Conservation (phyloP, 306 rosid species). For the Mimosa bimucronata region DNA sequence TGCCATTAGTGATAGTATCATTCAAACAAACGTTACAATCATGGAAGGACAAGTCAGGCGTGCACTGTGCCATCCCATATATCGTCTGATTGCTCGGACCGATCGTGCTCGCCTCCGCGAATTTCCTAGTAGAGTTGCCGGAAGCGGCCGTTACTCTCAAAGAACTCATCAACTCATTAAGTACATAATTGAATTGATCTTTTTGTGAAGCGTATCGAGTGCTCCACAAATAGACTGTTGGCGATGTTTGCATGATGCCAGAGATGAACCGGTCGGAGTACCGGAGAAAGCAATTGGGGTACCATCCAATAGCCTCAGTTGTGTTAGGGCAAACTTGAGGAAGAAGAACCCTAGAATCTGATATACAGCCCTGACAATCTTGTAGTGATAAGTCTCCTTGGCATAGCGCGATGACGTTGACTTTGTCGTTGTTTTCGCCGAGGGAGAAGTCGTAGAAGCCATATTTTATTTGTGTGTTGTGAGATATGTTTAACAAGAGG, state of each 20-base stretch:
- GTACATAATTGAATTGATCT: background rate
- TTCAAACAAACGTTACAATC: conserved; percentile 16
- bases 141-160: background rate
- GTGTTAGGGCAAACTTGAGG: conserved; percentile 28
- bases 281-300: conserved; percentile 24
- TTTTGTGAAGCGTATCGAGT: background rate
- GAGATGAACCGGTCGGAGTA: conserved; percentile 29
- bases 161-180: background rate
- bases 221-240: rapidly evolving
- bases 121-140: background rate
- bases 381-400: conserved; percentile 35
- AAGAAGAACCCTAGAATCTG: conserved; percentile 15
- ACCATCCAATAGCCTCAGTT: conserved; percentile 43
- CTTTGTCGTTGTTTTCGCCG: conserved; percentile 32
- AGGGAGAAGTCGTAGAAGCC: conserved; percentile 35
- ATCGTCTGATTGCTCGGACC: conserved; percentile 9
- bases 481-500: conserved; percentile 40
- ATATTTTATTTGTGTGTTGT: background rate
- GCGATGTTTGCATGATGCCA: background rate
- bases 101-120: background rate
- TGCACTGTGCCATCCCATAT: conserved; percentile 40
- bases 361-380: conserved; percentile 36
- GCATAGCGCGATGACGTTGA: conserved; percentile 34
- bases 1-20: background rate
- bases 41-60: conserved; percentile 21